A percentile compares a stretch with the other conserved stretches of the same genome.
Evolutionary conservation across 768 basidiomycete genomes (phyloP).

Genomic region (Hebeloma cylindrosporum): DNA sequence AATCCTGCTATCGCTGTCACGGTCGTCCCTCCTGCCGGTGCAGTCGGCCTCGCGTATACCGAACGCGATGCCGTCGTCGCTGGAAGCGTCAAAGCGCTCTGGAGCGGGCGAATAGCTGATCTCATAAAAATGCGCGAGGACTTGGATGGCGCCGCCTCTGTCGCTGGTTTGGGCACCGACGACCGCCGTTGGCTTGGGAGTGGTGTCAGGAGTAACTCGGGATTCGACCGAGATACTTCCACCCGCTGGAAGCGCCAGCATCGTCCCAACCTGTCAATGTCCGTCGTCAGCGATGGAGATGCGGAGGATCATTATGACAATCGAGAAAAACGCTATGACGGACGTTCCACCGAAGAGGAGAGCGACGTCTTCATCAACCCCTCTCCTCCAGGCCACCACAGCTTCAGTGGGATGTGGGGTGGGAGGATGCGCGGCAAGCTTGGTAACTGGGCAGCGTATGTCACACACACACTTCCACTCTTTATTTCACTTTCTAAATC

Average conservation of each 20-base stretch:
- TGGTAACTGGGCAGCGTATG: slow-evolving; percentile 45
- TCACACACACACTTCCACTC: slow-evolving; percentile 6
- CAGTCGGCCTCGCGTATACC: slow-evolving; percentile 20
- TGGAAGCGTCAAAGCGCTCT: slow-evolving; percentile 40
- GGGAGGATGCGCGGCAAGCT: slow-evolving; percentile 44
- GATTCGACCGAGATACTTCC: no score
- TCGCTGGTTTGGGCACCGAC: background rate
- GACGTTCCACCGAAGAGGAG: slow-evolving; percentile 45
- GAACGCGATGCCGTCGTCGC: slow-evolving; percentile 36
- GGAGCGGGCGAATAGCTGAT: slow-evolving; percentile 42
- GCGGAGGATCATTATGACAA: slow-evolving; percentile 13
- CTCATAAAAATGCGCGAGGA: slow-evolving; percentile 41
- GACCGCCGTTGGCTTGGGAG: no score
- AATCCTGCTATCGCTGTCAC: slow-evolving; percentile 58
- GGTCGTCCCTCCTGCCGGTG: slow-evolving; percentile 37
- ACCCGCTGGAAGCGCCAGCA: no score
- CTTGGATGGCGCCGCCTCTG: slow-evolving; percentile 16
- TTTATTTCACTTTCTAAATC: background rate
- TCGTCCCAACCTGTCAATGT: no score
- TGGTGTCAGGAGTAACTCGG: no score
- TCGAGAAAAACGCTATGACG: slow-evolving; percentile 27
- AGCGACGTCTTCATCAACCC: slow-evolving; percentile 31
- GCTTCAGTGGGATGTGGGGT: slow-evolving; percentile 41
- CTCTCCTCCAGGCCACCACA: slow-evolving; percentile 9
- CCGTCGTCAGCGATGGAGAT: slow-evolving; percentile 44